phyloP scores from a whole-genome alignment of 306 rosid species.

The Cicer chorassanicum region DNA sequence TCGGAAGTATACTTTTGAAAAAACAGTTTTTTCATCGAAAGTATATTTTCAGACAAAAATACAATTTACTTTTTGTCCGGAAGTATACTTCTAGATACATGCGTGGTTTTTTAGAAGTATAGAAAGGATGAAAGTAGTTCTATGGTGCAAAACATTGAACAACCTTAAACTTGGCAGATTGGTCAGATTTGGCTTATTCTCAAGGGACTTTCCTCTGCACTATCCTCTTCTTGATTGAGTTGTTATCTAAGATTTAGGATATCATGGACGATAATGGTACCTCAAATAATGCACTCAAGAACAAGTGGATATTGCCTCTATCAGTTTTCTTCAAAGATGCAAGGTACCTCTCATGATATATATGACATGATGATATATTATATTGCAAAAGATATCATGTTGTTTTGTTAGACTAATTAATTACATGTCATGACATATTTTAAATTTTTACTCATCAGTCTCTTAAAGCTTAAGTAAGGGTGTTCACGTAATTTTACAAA shows the following conservation, averaged over 20 bases:
- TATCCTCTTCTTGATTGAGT: slow-evolving; percentile 31
- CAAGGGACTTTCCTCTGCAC: neutral
- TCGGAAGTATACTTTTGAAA: no score
- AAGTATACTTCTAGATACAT: no score
- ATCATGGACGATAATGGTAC: slow-evolving; percentile 57
- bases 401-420: neutral
- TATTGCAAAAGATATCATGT: neutral
- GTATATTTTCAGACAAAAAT: no score
- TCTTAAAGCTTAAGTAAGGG: neutral
- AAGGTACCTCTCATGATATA: slow-evolving; percentile 57
- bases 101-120: no score
- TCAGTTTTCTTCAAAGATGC: slow-evolving; percentile 89
- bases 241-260: slow-evolving; percentile 22
- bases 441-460: neutral
- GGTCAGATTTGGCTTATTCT: slow-evolving; percentile 12
- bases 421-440: neutral
- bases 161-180: slow-evolving; percentile 40
- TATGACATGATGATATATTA: neutral
- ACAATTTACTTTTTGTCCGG: no score
- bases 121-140: no score
- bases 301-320: slow-evolving; percentile 66
- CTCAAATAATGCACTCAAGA: slow-evolving; percentile 40
- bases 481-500: neutral
- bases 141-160: slow-evolving; percentile 3
- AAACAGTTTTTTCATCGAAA: no score